A percentile compares a stretch with the other conserved stretches of the same genome.
phyloP scores from a whole-genome alignment of 2,329 filamentous ascomycete genomes.

The Blumeria hordei region DNA sequence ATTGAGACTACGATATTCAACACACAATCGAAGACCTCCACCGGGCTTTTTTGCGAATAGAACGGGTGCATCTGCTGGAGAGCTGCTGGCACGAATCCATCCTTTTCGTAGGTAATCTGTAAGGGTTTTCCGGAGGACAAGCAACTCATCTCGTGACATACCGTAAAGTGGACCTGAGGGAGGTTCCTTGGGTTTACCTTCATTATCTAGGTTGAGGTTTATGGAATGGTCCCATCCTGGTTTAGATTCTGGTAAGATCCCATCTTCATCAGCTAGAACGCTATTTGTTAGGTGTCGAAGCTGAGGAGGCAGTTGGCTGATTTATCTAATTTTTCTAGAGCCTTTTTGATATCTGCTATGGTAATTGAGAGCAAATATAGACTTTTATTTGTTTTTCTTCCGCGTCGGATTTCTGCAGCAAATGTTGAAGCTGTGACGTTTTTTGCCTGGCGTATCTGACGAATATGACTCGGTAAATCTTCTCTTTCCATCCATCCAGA shows the following conservation, averaged over 20 bases:
- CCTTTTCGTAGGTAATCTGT: too few relatives aligned
- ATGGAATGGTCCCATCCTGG: neutral
- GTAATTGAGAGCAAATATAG: too few relatives aligned
- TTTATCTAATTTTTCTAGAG: neutral
- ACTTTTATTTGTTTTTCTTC: neutral
- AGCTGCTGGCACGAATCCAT: too few relatives aligned
- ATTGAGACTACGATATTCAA: constrained; percentile 1
- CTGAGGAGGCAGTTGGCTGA: neutral
- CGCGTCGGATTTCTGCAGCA: neutral
- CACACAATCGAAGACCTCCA: constrained; percentile 1
- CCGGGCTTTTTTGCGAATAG: neutral
- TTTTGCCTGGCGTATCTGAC: neutral
- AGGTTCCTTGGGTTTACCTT: too few relatives aligned
- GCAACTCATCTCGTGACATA: too few relatives aligned
- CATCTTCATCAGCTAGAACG: neutral
- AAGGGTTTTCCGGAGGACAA: too few relatives aligned
- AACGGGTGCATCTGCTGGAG: neutral
- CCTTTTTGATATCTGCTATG: neutral
- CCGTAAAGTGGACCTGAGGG: too few relatives aligned
- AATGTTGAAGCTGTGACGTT: neutral
- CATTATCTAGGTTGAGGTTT: neutral
- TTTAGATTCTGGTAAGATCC: neutral
- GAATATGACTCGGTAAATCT: neutral
- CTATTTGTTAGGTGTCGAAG: neutral
- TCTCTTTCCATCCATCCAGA: neutral